These are phyloP conservation scores for Raffaelea albimanens DNA, from an alignment of 2,329 filamentous ascomycete species.

Conservation along the genomic window DNA sequence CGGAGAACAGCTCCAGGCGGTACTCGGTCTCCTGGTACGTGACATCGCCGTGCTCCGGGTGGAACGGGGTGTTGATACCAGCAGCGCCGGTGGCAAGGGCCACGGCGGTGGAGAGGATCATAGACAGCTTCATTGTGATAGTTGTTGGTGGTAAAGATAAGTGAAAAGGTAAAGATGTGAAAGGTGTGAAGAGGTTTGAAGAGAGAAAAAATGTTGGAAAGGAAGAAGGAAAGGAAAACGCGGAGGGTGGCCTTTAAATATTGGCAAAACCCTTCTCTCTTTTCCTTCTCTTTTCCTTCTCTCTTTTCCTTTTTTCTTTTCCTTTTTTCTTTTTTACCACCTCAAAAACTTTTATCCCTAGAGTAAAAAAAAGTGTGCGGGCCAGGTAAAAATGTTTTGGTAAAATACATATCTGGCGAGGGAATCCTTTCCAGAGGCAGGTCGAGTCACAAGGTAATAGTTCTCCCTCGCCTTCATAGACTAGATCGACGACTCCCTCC, in stretches of 20 bases:
- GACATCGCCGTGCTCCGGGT: not conserved
- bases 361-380: not conserved
- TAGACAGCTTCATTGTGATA: not conserved
- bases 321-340: too few relatives aligned
- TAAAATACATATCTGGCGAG: not conserved
- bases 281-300: too few relatives aligned
- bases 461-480: not conserved
- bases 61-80: not conserved
- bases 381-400: not conserved
- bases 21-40: not conserved
- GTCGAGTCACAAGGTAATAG: not conserved
- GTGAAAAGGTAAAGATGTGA: not conserved
- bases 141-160: not conserved
- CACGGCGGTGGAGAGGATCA: not conserved
- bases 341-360: not conserved
- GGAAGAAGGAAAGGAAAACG: not conserved
- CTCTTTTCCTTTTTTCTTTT: too few relatives aligned
- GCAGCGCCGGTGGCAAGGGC: not conserved
- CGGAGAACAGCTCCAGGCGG: not conserved
- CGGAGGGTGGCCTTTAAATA: too few relatives aligned
- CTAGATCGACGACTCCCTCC: not conserved
- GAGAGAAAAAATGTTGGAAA: not conserved
- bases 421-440: not conserved
- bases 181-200: not conserved
- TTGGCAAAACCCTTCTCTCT: too few relatives aligned